These are phyloP conservation scores for Naganishia kalamii DNA, from an alignment of 768 basidiomycete genomes.

Conservation along the genomic window DNA sequence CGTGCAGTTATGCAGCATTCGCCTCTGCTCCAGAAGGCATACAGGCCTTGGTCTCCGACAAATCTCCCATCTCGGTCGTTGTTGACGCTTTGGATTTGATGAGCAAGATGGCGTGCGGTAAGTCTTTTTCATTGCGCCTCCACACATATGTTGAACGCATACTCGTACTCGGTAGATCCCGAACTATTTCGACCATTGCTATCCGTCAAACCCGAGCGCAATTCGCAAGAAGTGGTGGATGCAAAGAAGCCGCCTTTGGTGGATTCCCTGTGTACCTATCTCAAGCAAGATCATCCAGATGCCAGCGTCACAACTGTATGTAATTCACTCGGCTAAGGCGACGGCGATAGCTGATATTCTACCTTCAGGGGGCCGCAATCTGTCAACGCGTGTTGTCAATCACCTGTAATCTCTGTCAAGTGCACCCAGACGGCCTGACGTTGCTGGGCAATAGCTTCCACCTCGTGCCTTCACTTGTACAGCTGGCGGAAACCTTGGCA, in stretches of 20 bases:
- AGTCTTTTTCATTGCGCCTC: not conserved
- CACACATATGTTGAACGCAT: not conserved
- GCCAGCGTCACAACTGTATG: not conserved
- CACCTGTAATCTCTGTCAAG: not conserved
- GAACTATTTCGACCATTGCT: constrained; percentile 3
- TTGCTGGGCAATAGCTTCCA: constrained; percentile 13
- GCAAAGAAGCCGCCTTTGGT: not conserved
- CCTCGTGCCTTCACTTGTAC: constrained; percentile 1
- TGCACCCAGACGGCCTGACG: constrained; percentile 1
- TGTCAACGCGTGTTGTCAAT: constrained; percentile 3
- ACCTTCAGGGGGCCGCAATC: not conserved
- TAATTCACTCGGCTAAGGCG: not conserved
- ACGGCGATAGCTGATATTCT: not conserved
- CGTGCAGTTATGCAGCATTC: not conserved
- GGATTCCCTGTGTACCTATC: not conserved
- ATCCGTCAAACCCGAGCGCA: not conserved
- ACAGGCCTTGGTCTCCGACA: not conserved
- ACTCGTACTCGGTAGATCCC: not conserved
- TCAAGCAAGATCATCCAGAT: not conserved
- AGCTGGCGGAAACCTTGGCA: not conserved
- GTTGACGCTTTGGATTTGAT: constrained; percentile 1
- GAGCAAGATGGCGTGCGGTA: not conserved
- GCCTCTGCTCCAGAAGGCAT: constrained; percentile 6
- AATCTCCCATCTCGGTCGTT: constrained; percentile 2
- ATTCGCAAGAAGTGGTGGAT: not conserved